Base-by-base conservation (phyloP, 2,329 filamentous ascomycete genomes). In the Epichloe aotearoae region DNA sequence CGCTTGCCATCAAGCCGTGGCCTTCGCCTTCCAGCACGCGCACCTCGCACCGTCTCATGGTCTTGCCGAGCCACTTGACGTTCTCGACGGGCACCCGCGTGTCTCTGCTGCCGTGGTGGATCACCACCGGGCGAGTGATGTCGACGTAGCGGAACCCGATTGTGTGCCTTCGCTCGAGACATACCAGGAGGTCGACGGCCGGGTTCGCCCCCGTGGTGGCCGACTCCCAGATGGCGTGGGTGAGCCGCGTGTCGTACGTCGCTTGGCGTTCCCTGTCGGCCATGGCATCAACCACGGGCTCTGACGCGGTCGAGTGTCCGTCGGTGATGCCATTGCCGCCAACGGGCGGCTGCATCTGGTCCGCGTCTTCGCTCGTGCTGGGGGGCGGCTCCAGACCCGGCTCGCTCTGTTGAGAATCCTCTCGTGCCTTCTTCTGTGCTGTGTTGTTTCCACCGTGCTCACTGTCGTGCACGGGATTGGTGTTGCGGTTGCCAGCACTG, bases 121-220 rank as follows among this genome's bases (percentile, higher is more conserved):
- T 95, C 23, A 96, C 84, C 0, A 97, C 86, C 0, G 88, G 80
- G 8, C 89, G 80, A 5, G 86, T 94, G 57, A 98, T 95, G 63
- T 98, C 93, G 17, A 95, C 91, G 63, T 98, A 98, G 47, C 90
- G 82, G 70, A 98, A 98, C 0, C 93, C 93, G 59, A 98, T 95
- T 0, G 86, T 83, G 60, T 95, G 88, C 30, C 87, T 80, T 20
- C 93, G 82, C 66, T 98, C 93, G 2, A 98, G 75, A 63, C 93
- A 98, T 5, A 96, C 86, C 1, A 98, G 73, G 17, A 98, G 71
- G 65, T 98, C 93, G 0, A 95, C 88, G 1, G 93, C 91, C 0
- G 93, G 93, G 63, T 98, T 97, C 2, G 90, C 89, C 47, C 90
- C 86, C 1, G 84, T 84, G 0, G 91, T 97, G 1, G 93, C 89